Conservation (phyloP, 768 basidiomycete genomes). For the Hypsizygus marmoreus region DNA sequence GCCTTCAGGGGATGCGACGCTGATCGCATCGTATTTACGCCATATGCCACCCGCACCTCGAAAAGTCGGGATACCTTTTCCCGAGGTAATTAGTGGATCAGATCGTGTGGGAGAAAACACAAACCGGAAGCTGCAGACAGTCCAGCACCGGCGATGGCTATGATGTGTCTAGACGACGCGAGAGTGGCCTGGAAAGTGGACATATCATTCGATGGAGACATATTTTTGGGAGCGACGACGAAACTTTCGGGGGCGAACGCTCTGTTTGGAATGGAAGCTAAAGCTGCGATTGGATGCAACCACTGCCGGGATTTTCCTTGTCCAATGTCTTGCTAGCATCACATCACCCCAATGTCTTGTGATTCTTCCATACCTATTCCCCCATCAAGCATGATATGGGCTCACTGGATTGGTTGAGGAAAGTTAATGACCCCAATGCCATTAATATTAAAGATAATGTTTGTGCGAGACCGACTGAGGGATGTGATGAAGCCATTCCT, state of each 20-base stretch:
- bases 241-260: conserved; percentile 2
- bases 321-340: too few species aligned
- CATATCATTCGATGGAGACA: conserved; percentile 30
- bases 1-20: conserved; percentile 54
- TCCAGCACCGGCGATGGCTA: conserved; percentile 25
- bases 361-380: too few species aligned
- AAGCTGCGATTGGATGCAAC: too few species aligned
- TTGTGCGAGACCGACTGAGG: too few species aligned
- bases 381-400: too few species aligned
- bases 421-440: too few species aligned
- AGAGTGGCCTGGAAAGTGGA: conserved; percentile 27
- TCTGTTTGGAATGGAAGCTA: too few species aligned
- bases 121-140: conserved; percentile 26
- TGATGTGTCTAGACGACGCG: conserved; percentile 30
- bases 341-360: too few species aligned
- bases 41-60: conserved; percentile 53
- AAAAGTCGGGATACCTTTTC: conserved; percentile 48
- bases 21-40: conserved; percentile 50
- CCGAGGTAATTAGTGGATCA: not conserved
- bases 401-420: not conserved
- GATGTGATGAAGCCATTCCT: too few species aligned
- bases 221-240: conserved; percentile 4
- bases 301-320: too few species aligned
- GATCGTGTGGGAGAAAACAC: conserved; percentile 1
- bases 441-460: too few species aligned